phyloP scores from a whole-genome alignment of 371 early-diverging fungal species.

The Mucor velutinosus region DNA sequence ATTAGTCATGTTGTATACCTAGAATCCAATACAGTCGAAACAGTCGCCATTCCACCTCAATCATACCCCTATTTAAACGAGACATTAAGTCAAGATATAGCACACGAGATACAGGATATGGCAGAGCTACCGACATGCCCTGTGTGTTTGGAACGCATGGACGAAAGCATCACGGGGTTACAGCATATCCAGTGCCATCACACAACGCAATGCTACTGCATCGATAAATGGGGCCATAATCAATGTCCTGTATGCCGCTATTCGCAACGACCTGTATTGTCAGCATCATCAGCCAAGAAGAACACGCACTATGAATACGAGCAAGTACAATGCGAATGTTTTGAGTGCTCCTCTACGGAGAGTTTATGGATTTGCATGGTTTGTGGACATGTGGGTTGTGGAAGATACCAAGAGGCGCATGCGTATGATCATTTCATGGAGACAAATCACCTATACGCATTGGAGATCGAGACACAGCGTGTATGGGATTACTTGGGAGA shows the following conservation, averaged over 20 bases:
- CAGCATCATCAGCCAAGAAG: constrained; percentile 3
- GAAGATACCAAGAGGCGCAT: constrained; percentile 79
- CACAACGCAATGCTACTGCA: constrained; percentile 88
- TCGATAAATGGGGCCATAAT: constrained; percentile 91
- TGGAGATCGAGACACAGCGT: constrained; percentile 93
- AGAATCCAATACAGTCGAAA: constrained; percentile 60
- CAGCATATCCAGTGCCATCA: constrained; percentile 92
- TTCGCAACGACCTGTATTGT: constrained; percentile 53
- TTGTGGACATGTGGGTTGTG: constrained; percentile 91
- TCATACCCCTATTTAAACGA: constrained; percentile 63
- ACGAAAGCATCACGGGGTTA: constrained; percentile 82
- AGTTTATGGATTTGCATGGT: constrained; percentile 94
- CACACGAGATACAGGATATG: not conserved
- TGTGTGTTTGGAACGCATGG: constrained; percentile 94
- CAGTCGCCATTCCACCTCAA: constrained; percentile 56
- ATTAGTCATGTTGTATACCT: constrained; percentile 79
- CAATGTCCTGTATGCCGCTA: constrained; percentile 92
- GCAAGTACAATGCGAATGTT: constrained; percentile 62
- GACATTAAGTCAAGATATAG: constrained; percentile 22
- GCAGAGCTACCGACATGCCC: constrained; percentile 92
- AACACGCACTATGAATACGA: not conserved
- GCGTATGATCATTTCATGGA: constrained; percentile 82
- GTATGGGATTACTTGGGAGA: constrained; percentile 98
- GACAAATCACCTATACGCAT: constrained; percentile 84
- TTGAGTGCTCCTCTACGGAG: constrained; percentile 64